phyloP scores from a whole-genome alignment of 169 alveolate genomes.

The Amoebophrya sp. region DNA sequence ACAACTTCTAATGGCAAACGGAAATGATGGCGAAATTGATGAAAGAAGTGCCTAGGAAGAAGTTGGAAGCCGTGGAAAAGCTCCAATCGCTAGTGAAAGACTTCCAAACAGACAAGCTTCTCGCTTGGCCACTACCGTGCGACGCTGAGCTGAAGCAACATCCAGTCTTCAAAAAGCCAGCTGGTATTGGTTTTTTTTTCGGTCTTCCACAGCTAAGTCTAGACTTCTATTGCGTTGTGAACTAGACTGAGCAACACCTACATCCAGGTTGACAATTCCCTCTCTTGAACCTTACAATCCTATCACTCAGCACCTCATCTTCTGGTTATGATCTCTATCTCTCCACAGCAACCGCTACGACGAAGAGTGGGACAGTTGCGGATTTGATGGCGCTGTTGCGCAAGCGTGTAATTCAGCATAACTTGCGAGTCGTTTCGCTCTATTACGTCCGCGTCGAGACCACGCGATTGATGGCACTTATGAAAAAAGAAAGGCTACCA shows the following conservation, averaged over 20 bases:
- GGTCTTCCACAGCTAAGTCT: too few relatives aligned
- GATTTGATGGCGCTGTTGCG: too few relatives aligned
- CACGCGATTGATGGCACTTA: constrained; percentile 52
- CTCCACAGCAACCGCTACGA: too few relatives aligned
- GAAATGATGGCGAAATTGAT: background rate
- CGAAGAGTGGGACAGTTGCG: too few relatives aligned
- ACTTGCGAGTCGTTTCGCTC: constrained; percentile 55
- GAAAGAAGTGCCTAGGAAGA: background rate
- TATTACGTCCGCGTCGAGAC: constrained; percentile 54
- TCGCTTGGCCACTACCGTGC: constrained; percentile 47
- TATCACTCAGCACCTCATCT: too few relatives aligned
- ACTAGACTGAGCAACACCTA: too few relatives aligned
- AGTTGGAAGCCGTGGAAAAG: background rate
- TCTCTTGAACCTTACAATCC: too few relatives aligned
- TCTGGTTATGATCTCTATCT: too few relatives aligned
- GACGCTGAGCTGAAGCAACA: constrained; percentile 38
- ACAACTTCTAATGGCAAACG: background rate
- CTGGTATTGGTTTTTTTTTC: background rate
- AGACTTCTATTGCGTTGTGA: too few relatives aligned
- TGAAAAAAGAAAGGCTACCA: too few relatives aligned
- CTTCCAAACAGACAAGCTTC: constrained; percentile 34
- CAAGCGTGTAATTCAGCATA: constrained; percentile 64
- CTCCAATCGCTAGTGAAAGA: constrained; percentile 40
- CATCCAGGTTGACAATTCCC: too few relatives aligned
- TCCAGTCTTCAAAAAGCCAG: constrained; percentile 40